Evolutionary conservation across 345 rosid species (phyloP), one percentile per base, ranked within the genome.

Genomic region (Salix caprea): DNA sequence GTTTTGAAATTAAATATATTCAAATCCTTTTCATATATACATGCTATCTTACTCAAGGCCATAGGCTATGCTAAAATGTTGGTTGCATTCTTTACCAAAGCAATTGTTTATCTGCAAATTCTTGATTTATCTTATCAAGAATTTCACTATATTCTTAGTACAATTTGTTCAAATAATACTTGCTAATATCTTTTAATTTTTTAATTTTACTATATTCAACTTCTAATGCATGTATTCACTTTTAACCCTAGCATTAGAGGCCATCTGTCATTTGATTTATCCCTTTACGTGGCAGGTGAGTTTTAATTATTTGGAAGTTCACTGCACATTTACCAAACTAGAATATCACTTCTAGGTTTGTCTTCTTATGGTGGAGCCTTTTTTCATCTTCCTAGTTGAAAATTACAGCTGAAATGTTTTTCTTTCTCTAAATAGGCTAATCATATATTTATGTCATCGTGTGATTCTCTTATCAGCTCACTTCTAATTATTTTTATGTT

Each of bases 261-360:
- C 97, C 79, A 89, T 96, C 84, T 94, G 97, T 81, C 99, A 96
- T 89, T 85, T 96, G 78, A 94, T 96, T 75, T 96, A 88, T 87
- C 99, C 99, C 72, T 92, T 96, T 80, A 86, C 98, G 82, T 96
- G 99, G 99, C 98, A 90, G 98, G 99, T 96, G 81, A 74, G 82
- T 36, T 60, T 64, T 24, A 46, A 67, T 39, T 52, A 50, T 8
- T 67, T 74, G 61, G 69, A 70, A 24, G 34, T n/a, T 28, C 15
- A 24, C 48, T 75, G 14, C 24, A 75, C 46, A 19, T 6, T 36
- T 69, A 23, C 70, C 62, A 10, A 23, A 15, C 37, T 72, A 30
- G 30, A 78, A 70, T 30, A 30, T 13, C 16, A 70, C 16, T 13
- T 42, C 46, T 13, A 28, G 34, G 32, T 77, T 46, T 24, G 26